Evolutionary conservation across 176 grass and related monocot species (phyloP).

Genomic region (Carex parvula): DNA sequence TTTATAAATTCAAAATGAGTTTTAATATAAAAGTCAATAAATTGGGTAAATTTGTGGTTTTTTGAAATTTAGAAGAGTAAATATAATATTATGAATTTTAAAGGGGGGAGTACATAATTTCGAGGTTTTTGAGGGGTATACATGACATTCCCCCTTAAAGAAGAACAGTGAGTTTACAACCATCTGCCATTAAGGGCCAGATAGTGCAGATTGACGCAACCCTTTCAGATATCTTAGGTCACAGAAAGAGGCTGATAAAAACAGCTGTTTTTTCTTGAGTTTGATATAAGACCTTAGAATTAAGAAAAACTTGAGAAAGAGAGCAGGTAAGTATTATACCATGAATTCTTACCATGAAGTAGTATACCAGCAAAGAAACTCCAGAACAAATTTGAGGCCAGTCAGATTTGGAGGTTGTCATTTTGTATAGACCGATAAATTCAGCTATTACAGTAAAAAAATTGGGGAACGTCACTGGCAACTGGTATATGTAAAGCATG

Average conservation of each 20-base stretch:
- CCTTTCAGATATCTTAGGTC: too few species aligned
- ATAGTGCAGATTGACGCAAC: too few species aligned
- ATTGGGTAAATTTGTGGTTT: too few species aligned
- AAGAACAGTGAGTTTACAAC: background rate
- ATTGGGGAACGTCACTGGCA: constrained; percentile 68
- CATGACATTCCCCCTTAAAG: background rate
- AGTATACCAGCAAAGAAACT: constrained; percentile 75
- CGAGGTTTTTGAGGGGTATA: too few species aligned
- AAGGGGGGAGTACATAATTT: too few species aligned
- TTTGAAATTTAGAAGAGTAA: too few species aligned
- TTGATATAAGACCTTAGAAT: background rate
- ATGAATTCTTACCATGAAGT: constrained; percentile 81
- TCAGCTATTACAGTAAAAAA: constrained; percentile 58
- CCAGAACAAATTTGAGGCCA: constrained; percentile 81
- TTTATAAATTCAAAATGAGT: too few species aligned
- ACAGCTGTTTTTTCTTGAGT: background rate
- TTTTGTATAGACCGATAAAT: constrained; percentile 91
- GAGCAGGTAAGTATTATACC: background rate
- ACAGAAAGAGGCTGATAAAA: background rate
- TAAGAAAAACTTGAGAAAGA: background rate
- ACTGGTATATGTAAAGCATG: constrained; percentile 87
- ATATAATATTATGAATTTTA: too few species aligned
- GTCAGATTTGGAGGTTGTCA: constrained; percentile 60
- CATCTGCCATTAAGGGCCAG: background rate
- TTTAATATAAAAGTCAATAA: too few species aligned